Base-by-base conservation (phyloP, 148 eudicot genomes). In the Dysphania ambrosioides region DNA sequence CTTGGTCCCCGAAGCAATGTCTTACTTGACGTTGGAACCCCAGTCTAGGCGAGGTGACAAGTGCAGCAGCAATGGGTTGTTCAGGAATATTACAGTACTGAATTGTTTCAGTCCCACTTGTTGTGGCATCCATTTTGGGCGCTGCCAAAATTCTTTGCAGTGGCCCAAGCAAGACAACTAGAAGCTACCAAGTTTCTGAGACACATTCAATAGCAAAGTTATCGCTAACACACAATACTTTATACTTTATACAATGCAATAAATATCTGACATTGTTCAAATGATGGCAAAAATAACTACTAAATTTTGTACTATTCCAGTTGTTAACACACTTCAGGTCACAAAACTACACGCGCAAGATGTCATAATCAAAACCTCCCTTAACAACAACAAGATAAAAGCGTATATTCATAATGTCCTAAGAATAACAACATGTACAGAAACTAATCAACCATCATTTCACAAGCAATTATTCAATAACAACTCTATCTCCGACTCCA, bases 61-160 rank as follows among this genome's bases (percentile, higher is more conserved):
- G 78, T 2, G 89, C 34, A 53, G 83, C 49, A 63, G 83, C 57
- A 59, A 90, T 77, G 67, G 93, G 75, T 80, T 94, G 96, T n/a
- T 91, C 98, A 5, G 92, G 72, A 35, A 94, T 85, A 82, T 85
- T 91, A 68, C 81, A 85, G 80, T 73, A 85, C 72, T 88, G 97
- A 53, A 91, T 85, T 60, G 87, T 81, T 34, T 90, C 86, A 41
- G 92, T 77, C 76, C 86, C 97, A 74, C 97, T 86, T 40, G 90
- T 76, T 21, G 97, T 83, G 81, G 93, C 87, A 57, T 94, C 98
- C 98, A 94, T 80, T 38, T 76, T 89, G 89, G 90, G 90, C 91
- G 87, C 91, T 78, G 88, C 85, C 56, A 56, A 44, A 36, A 19
- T 49, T 12, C 62, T 75, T 70, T 84, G 91, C 88, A 91, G 93